Percentiles rank a stretch among this genome's conserved stretches.
phyloP scores from a whole-genome alignment of 768 basidiomycete genomes.

The Ramaria rubella region DNA sequence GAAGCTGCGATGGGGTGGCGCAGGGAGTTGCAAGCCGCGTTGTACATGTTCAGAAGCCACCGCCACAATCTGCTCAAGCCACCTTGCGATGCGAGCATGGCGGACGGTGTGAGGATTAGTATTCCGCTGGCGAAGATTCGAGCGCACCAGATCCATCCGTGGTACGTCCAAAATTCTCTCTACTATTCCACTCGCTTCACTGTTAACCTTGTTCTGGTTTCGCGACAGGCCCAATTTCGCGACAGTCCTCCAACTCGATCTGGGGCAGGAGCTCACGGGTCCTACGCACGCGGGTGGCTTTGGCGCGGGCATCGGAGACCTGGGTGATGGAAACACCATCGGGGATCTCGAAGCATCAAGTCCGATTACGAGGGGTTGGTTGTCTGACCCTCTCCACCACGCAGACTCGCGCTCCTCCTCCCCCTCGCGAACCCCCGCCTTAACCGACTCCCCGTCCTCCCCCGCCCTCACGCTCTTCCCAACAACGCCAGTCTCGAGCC shows the following conservation, averaged over 20 bases:
- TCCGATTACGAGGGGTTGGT: too few species aligned
- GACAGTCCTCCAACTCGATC: slow-evolving; percentile 9
- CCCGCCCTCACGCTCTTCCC: too few species aligned
- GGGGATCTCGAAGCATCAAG: too few species aligned
- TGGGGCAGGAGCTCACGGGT: background rate
- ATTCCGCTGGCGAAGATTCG: slow-evolving; percentile 38
- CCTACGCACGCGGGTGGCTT: background rate
- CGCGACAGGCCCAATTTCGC: slow-evolving; percentile 1
- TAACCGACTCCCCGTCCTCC: too few species aligned
- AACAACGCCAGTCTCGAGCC: too few species aligned
- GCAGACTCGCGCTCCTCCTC: too few species aligned
- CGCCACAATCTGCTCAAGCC: slow-evolving; percentile 21
- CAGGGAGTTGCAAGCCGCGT: slow-evolving; percentile 38
- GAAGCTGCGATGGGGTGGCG: slow-evolving; percentile 48
- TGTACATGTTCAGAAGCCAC: slow-evolving; percentile 37
- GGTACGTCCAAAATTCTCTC: too few species aligned
- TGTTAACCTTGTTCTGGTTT: background rate
- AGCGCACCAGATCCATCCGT: slow-evolving; percentile 14
- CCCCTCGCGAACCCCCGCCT: too few species aligned
- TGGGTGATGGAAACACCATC: too few species aligned
- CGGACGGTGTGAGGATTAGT: slow-evolving; percentile 38
- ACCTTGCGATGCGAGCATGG: slow-evolving; percentile 21
- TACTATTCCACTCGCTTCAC: background rate
- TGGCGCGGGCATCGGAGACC: slow-evolving; percentile 5
- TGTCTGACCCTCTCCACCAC: too few species aligned